These are phyloP conservation scores for Pseudocercospora eumusae DNA, from an alignment of 2,329 filamentous ascomycete genomes.

Conservation along the genomic window DNA sequence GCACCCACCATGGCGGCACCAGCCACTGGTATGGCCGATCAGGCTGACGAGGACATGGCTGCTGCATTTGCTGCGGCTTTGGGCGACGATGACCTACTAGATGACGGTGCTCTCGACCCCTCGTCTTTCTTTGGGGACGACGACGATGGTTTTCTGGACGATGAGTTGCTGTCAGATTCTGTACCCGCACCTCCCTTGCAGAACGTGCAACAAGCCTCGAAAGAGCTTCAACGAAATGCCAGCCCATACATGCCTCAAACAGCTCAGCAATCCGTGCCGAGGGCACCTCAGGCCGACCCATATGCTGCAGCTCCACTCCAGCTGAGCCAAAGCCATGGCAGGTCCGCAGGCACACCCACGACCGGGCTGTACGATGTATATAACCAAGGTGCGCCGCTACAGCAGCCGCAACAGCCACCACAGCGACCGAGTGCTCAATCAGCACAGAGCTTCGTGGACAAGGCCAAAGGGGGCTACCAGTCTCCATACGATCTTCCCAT, in stretches of 20 bases:
- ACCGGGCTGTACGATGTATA: constrained; percentile 40
- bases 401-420: constrained; percentile 34
- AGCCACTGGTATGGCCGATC: constrained; percentile 14
- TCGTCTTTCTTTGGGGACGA: constrained; percentile 75
- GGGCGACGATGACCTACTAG: constrained; percentile 60
- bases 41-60: constrained; percentile 64
- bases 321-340: constrained; percentile 29
- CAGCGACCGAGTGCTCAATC: constrained; percentile 53
- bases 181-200: constrained; percentile 13
- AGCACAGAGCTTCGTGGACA: constrained; percentile 81
- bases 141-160: constrained; percentile 81
- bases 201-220: constrained; percentile 14
- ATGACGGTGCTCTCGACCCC: constrained; percentile 55
- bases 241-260: constrained; percentile 24
- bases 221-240: constrained; percentile 13
- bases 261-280: constrained; percentile 16
- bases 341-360: constrained; percentile 38
- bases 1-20: constrained; percentile 15
- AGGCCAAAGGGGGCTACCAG: constrained; percentile 85
- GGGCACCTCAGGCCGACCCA: constrained; percentile 18
- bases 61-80: constrained; percentile 84
- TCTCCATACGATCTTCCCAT: constrained; percentile 95
- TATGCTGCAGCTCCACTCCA: constrained; percentile 30
- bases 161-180: constrained; percentile 44
- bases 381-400: constrained; percentile 24